A percentile compares a stretch with the other conserved stretches of the same genome.
Evolutionary conservation across 768 basidiomycete genomes (phyloP).

Genomic region (Nevesoporus exiguus): DNA sequence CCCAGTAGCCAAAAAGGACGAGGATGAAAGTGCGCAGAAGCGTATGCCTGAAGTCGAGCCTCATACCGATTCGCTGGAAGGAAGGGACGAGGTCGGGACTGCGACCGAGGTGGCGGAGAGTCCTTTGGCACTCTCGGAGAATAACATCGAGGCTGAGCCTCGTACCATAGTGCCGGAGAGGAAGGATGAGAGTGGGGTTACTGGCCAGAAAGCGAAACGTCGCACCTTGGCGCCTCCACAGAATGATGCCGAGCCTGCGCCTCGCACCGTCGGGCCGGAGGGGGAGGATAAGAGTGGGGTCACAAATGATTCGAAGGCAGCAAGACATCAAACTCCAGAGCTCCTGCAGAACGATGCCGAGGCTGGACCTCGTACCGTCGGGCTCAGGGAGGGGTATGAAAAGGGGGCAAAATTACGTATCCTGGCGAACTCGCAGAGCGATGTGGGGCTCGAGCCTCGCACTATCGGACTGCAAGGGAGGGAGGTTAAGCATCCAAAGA

Average conservation of each 20-base stretch:
- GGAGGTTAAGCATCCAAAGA: not conserved
- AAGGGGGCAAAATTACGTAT: not conserved
- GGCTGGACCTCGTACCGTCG: not conserved
- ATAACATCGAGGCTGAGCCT: no score
- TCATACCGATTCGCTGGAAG: not conserved
- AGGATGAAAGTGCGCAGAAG: not conserved
- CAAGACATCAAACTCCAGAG: no score
- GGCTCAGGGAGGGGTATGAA: not conserved
- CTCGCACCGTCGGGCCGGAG: no score
- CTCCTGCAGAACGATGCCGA: not conserved
- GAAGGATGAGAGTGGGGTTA: no score
- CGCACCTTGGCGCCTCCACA: no score
- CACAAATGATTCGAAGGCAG: no score
- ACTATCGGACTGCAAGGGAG: not conserved
- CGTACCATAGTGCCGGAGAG: no score
- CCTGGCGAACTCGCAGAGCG: not conserved
- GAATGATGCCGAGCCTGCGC: no score
- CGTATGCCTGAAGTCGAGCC: not conserved
- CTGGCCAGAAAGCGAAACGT: no score
- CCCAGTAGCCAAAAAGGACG: not conserved
- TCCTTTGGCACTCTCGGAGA: no score
- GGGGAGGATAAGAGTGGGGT: no score
- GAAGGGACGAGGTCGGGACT: not conserved
- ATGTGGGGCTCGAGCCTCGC: not conserved
- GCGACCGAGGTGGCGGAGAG: not conserved